Percentiles rank a stretch among this genome's conserved stretches.
These are phyloP conservation scores for Porcisia deanei DNA, from an alignment of 208 protist genomes.

Conservation along the genomic window DNA sequence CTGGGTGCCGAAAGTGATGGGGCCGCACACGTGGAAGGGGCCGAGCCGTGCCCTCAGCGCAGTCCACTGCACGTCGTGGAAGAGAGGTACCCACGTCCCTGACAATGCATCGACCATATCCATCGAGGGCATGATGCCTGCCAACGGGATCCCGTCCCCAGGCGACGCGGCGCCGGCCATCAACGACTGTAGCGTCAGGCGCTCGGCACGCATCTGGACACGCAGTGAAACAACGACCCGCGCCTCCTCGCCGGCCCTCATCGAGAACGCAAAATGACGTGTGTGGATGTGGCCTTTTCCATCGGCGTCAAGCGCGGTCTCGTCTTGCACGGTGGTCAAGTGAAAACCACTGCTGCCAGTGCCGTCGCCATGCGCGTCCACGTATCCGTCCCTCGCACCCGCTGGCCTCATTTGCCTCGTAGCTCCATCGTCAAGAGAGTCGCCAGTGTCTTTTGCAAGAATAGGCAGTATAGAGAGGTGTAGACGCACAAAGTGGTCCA, in stretches of 20 bases:
- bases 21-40: constrained; percentile 15
- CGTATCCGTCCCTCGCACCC: no score
- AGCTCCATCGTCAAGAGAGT: neutral
- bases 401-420: no score
- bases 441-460: neutral
- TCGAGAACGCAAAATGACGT: constrained; percentile 1
- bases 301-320: neutral
- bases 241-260: constrained; percentile 4
- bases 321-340: constrained; percentile 1
- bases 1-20: neutral
- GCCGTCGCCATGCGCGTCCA: neutral
- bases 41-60: constrained; percentile 8
- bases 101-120: neutral
- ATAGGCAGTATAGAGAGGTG: constrained; percentile 4
- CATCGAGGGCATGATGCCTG: neutral
- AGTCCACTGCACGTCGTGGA: constrained; percentile 8
- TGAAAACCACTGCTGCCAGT: neutral
- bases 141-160: no score
- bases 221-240: constrained; percentile 5
- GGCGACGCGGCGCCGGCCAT: neutral
- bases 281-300: neutral
- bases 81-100: neutral
- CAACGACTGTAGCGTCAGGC: neutral
- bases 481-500: neutral
- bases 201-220: constrained; percentile 11